Percentiles rank a stretch among this genome's conserved stretches.
These are phyloP conservation scores for Fraxinus platypoda DNA, from an alignment of 305 asterid genomes.

Conservation along the genomic window DNA sequence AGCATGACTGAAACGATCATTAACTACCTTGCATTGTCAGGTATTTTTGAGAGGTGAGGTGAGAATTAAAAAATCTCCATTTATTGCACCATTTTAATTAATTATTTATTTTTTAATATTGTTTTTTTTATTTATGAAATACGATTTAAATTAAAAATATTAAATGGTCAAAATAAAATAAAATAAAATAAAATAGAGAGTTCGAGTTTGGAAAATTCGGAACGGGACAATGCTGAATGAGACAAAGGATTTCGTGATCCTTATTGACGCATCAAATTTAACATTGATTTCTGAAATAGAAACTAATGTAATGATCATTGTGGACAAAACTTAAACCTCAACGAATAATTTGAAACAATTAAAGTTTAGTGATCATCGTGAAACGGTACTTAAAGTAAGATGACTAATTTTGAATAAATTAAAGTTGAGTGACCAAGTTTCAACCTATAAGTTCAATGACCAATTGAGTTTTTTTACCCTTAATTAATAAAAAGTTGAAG, in stretches of 20 bases:
- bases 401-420: background rate
- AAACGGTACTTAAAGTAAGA: background rate
- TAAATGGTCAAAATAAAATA: too few species aligned
- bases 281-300: background rate
- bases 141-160: too few species aligned
- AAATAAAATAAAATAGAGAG: too few species aligned
- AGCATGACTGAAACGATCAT: background rate
- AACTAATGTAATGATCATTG: background rate
- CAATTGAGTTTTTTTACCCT: background rate
- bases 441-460: background rate
- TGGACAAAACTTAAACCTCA: background rate
- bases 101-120: too few species aligned
- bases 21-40: background rate
- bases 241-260: background rate
- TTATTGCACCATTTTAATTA: too few species aligned
- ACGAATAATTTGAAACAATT: background rate
- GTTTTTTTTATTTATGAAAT: too few species aligned
- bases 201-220: background rate
- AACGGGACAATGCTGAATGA: background rate
- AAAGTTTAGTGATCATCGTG: background rate
- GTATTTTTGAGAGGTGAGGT: background rate
- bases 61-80: background rate
- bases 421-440: background rate
- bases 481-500: too few species aligned
- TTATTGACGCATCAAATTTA: background rate